A percentile compares a stretch with the other conserved stretches of the same genome.
Conservation (phyloP, 352 stramenopile genomes). For the Bremia lactucae region DNA sequence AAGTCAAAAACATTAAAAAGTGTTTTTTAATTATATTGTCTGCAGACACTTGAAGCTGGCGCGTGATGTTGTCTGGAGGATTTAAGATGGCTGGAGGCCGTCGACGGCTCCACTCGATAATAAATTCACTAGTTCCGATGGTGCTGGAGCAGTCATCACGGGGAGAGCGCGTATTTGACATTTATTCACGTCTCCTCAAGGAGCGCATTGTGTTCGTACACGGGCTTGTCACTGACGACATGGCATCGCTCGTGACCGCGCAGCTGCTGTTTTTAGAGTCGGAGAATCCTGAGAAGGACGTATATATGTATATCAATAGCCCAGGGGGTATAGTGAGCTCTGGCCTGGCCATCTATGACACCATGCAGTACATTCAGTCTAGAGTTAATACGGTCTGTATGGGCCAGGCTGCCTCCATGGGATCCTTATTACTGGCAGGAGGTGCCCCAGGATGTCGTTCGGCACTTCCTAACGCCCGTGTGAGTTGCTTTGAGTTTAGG, state of each 20-base stretch:
- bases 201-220: constrained; percentile 97
- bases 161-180: constrained; percentile 95
- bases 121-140: constrained; percentile 85
- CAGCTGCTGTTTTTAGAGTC: constrained; percentile 93
- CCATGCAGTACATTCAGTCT: constrained; percentile 96
- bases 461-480: constrained; percentile 89
- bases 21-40: neutral
- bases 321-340: constrained; percentile 94
- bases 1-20: too few species aligned
- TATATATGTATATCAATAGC: constrained; percentile 99
- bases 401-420: constrained; percentile 95
- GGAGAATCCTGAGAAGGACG: constrained; percentile 94
- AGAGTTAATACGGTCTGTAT: constrained; percentile 97
- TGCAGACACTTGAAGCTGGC: constrained; percentile 23
- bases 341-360: constrained; percentile 97
- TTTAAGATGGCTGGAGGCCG: constrained; percentile 11
- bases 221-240: constrained; percentile 86
- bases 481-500: constrained; percentile 22
- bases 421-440: constrained; percentile 89
- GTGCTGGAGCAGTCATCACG: constrained; percentile 88
- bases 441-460: constrained; percentile 83
- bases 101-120: constrained; percentile 41
- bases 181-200: constrained; percentile 95
- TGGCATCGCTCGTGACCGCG: constrained; percentile 74
- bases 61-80: constrained; percentile 8